A percentile compares a stretch with the other conserved stretches of the same genome.
Evolutionary conservation across 306 rosid genomes (phyloP).

Genomic region (Betula pendula): DNA sequence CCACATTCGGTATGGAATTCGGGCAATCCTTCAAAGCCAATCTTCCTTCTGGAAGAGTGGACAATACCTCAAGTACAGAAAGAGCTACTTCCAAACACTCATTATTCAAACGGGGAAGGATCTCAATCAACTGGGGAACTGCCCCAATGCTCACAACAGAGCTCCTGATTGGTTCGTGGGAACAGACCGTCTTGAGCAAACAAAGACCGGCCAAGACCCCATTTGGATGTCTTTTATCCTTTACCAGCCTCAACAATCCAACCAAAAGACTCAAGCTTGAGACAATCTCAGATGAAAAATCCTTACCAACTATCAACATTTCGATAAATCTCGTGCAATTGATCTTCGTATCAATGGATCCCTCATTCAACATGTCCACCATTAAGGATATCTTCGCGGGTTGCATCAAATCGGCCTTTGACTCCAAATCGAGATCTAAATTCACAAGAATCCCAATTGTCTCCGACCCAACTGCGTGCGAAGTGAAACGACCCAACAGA

Average conservation of each 20-base stretch:
- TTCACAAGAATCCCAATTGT: slow-evolving; percentile 67
- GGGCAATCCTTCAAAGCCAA: slow-evolving; percentile 72
- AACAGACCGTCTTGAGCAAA: slow-evolving; percentile 49
- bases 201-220: slow-evolving; percentile 61
- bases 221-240: slow-evolving; percentile 58
- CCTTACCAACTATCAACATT: slow-evolving; percentile 46
- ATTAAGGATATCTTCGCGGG: slow-evolving; percentile 69
- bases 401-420: slow-evolving; percentile 46
- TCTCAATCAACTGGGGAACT: slow-evolving; percentile 59
- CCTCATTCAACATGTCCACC: slow-evolving; percentile 82
- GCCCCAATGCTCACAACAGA: slow-evolving; percentile 65
- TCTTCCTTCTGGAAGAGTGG: slow-evolving; percentile 61
- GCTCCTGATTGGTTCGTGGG: slow-evolving; percentile 43
- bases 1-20: slow-evolving; percentile 56
- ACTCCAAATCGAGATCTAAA: slow-evolving; percentile 48
- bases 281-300: slow-evolving; percentile 36
- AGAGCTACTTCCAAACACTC: slow-evolving; percentile 67
- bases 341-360: slow-evolving; percentile 72
- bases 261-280: slow-evolving; percentile 74
- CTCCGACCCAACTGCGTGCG: slow-evolving; percentile 80
- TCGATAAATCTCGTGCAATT: slow-evolving; percentile 69
- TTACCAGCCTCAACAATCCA: slow-evolving; percentile 64
- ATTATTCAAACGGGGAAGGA: slow-evolving; percentile 48
- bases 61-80: slow-evolving; percentile 50
- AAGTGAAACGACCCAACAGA: slow-evolving; percentile 72